Evolutionary conservation across 108 stramenopile species (phyloP).

Genomic region (Fragilaria crotonensis): DNA sequence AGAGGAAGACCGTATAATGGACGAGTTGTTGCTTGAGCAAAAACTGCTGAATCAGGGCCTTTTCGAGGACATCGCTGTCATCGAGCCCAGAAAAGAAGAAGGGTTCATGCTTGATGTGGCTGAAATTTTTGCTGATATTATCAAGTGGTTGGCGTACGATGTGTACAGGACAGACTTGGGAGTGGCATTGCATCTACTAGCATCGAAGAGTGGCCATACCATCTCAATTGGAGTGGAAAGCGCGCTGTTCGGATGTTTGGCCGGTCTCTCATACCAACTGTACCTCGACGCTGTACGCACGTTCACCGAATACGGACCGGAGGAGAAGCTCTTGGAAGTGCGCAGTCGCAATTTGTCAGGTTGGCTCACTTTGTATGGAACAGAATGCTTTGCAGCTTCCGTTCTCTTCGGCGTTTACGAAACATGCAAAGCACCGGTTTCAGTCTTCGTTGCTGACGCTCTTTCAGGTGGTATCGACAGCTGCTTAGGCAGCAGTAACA

Average conservation of each 20-base stretch:
- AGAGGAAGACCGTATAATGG: conserved; percentile 31
- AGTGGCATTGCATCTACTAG: conserved; percentile 27
- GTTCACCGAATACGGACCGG: conserved; percentile 46
- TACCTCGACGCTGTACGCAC: conserved; percentile 64
- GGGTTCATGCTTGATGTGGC: conserved; percentile 30
- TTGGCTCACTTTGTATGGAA: conserved; percentile 50
- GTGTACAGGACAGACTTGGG: conserved; percentile 55
- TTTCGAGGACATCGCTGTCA: conserved; percentile 9
- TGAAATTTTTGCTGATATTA: conserved; percentile 70
- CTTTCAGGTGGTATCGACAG: conserved; percentile 60
- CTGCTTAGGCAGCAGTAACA: conserved; percentile 53
- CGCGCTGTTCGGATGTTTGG: conserved; percentile 55
- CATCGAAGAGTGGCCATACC: conserved; percentile 5
- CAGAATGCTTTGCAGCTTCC: conserved; percentile 39
- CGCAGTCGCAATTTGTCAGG: conserved; percentile 34
- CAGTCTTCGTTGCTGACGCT: conserved; percentile 26
- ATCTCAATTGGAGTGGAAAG: conserved; percentile 25
- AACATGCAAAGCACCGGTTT: conserved; percentile 39
- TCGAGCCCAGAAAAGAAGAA: conserved; percentile 1
- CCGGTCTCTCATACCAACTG: conserved; percentile 55
- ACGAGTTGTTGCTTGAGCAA: conserved; percentile 37
- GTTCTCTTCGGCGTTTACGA: conserved; percentile 78
- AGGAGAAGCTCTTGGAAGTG: conserved; percentile 39
- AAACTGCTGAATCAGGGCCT: conserved; percentile 7
- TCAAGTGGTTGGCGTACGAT: conserved; percentile 74